Conservation (phyloP, 2,329 filamentous ascomycete genomes). For the Sporothrix globosa region DNA sequence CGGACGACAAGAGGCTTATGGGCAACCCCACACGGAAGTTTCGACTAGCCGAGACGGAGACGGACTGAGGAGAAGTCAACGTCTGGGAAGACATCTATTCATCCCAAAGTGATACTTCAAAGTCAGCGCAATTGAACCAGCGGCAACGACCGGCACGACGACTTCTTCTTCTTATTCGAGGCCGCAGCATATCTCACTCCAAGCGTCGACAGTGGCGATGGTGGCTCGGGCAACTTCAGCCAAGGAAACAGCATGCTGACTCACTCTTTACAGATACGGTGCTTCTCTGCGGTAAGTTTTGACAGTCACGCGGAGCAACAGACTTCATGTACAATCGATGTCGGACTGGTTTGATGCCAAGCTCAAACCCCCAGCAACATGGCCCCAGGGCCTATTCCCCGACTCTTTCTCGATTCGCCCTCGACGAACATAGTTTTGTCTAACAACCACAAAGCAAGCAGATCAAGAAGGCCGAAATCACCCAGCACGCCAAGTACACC, state of each 20-base stretch:
- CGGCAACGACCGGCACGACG: background rate
- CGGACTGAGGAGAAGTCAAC: background rate
- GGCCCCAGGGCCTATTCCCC: background rate
- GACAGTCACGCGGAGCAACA: background rate
- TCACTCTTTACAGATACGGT: slow-evolving; percentile 72
- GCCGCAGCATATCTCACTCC: slow-evolving; percentile 1
- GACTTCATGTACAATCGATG: background rate
- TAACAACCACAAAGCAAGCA: slow-evolving; percentile 69
- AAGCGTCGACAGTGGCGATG: background rate
- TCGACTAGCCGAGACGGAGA: background rate
- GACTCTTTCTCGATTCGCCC: background rate
- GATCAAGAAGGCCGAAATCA: slow-evolving; percentile 99
- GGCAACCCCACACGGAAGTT: background rate
- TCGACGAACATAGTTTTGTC: slow-evolving; percentile 17
- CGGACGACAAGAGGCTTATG: too few species aligned
- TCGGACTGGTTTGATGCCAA: background rate
- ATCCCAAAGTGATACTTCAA: too few species aligned
- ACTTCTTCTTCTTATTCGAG: background rate
- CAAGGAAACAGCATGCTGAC: slow-evolving; percentile 24
- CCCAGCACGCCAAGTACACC: slow-evolving; percentile 91
- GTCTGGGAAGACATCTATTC: too few species aligned
- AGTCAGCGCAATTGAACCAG: too few species aligned
- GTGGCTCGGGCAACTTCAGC: background rate
- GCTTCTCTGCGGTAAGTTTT: slow-evolving; percentile 69
- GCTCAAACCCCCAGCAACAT: background rate